Conservation (phyloP, 345 rosid genomes). For the Rhizophora mangle region DNA sequence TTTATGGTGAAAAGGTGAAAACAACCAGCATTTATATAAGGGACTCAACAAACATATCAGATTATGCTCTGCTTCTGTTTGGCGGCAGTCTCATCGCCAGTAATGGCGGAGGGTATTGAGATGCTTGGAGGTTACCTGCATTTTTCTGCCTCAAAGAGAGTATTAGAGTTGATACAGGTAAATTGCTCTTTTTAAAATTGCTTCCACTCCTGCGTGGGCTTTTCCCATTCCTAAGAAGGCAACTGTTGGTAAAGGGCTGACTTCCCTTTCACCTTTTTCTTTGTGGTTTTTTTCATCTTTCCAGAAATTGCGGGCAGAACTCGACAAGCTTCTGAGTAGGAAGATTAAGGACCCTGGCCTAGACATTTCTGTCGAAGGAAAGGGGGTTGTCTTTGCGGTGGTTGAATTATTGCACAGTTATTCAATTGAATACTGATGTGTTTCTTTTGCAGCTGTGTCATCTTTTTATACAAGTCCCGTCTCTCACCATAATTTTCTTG, state of each 20-base stretch:
- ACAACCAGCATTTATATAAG: slow-evolving; percentile 68
- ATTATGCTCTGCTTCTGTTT: slow-evolving; percentile 88
- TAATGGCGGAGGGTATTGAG: slow-evolving; percentile 81
- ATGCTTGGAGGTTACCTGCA: slow-evolving; percentile 97
- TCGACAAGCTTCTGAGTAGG: slow-evolving; percentile 70
- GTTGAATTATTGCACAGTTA: slow-evolving; percentile 69
- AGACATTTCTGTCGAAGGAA: slow-evolving; percentile 71
- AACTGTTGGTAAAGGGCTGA: background rate
- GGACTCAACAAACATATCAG: slow-evolving; percentile 93
- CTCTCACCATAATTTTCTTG: background rate
- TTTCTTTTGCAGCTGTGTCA: background rate
- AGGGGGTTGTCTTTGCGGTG: slow-evolving; percentile 83
- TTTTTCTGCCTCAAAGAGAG: slow-evolving; percentile 81
- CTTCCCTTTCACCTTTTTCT: slow-evolving; percentile 1
- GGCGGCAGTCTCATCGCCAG: slow-evolving; percentile 79
- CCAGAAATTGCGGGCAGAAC: slow-evolving; percentile 79
- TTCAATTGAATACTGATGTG: background rate
- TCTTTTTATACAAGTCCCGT: background rate
- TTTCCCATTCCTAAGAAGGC: background rate
- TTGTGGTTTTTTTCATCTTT: background rate
- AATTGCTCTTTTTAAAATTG: background rate
- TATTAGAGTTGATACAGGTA: slow-evolving; percentile 76
- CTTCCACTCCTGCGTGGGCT: background rate
- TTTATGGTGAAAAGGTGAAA: slow-evolving; percentile 92
- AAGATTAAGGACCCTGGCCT: slow-evolving; percentile 86